phyloP scores from a whole-genome alignment of 192 early-diverging fungal genomes.

The Coemansia sp. region DNA sequence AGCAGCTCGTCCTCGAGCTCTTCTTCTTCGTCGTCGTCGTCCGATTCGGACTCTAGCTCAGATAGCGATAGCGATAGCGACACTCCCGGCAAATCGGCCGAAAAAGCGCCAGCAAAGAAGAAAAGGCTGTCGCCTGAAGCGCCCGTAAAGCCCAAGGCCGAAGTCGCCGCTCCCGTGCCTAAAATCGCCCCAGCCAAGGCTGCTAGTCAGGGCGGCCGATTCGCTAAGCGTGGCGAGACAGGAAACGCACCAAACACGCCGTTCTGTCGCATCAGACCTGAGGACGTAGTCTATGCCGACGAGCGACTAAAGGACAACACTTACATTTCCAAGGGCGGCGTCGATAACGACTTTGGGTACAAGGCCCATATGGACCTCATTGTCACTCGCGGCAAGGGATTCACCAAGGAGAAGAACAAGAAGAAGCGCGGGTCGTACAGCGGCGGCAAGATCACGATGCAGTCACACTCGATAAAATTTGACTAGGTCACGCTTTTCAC shows the following conservation, averaged over 20 bases:
- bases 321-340: slow-evolving; percentile 72
- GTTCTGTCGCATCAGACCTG: slow-evolving; percentile 83
- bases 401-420: slow-evolving; percentile 96
- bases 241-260: slow-evolving; percentile 59
- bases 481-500: slow-evolving; percentile 12
- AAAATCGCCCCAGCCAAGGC: slow-evolving; percentile 10
- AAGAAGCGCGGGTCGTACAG: slow-evolving; percentile 96
- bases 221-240: slow-evolving; percentile 17
- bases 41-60: slow-evolving; percentile 15
- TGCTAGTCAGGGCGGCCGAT: background rate
- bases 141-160: slow-evolving; percentile 8
- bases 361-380: slow-evolving; percentile 94
- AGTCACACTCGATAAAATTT: slow-evolving; percentile 91
- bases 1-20: slow-evolving; percentile 22
- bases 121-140: slow-evolving; percentile 44
- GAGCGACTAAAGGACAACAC: slow-evolving; percentile 86
- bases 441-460: slow-evolving; percentile 86
- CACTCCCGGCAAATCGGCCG: background rate
- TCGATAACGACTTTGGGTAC: slow-evolving; percentile 78
- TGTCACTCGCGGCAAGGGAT: slow-evolving; percentile 87
- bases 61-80: slow-evolving; percentile 26
- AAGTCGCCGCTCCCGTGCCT: background rate
- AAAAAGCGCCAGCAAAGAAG: slow-evolving; percentile 40
- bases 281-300: slow-evolving; percentile 80
- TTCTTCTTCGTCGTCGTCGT: slow-evolving; percentile 21